phyloP scores from a whole-genome alignment of 805 yeast genomes.

The Nakazawaea holstii region DNA sequence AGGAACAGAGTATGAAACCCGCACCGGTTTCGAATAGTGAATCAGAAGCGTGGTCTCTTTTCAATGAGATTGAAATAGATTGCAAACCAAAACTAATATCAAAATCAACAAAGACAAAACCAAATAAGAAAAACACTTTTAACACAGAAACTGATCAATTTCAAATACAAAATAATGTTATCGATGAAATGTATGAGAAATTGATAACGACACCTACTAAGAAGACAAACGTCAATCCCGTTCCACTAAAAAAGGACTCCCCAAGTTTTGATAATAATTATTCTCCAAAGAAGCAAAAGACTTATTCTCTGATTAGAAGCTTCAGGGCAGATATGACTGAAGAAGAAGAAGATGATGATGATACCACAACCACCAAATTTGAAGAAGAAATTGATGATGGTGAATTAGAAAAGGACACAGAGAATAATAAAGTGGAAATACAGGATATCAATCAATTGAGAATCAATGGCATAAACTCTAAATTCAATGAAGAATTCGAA shows the following conservation, averaged over 20 bases:
- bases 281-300: constrained; percentile 13
- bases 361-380: too few species aligned
- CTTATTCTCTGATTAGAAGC: constrained; percentile 26
- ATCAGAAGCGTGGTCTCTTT: neutral
- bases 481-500: constrained; percentile 14
- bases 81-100: neutral
- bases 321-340: constrained; percentile 16
- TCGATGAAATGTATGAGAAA: constrained; percentile 6
- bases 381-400: too few species aligned
- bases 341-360: constrained; percentile 11
- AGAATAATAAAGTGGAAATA: constrained; percentile 9
- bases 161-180: too few species aligned
- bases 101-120: neutral
- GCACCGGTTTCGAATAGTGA: neutral
- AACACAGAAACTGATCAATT: too few species aligned
- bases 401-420: too few species aligned
- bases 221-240: neutral
- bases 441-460: constrained; percentile 24
- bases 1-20: neutral
- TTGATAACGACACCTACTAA: constrained; percentile 16
- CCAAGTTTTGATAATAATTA: neutral
- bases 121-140: too few species aligned
- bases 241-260: neutral
- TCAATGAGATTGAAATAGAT: neutral
- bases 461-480: constrained; percentile 26